Evolutionary conservation across 768 basidiomycete species (phyloP), one percentile per base, ranked within the genome.

Genomic region (Macrolepiota fuliginosa): DNA sequence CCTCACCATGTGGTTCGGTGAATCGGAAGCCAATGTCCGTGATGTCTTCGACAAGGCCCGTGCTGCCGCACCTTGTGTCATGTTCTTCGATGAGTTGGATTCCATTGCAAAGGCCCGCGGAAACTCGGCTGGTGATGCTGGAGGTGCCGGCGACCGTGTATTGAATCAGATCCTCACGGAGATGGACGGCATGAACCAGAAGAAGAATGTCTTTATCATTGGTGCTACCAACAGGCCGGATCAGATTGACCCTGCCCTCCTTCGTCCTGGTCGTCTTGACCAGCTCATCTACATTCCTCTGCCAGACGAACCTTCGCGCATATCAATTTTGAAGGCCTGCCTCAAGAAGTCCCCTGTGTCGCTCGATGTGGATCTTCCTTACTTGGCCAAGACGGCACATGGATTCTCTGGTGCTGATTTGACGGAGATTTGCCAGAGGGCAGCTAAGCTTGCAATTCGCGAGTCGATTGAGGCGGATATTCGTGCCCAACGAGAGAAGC

Each of bases 1-100:
- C 46, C 87, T 98, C 46, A 99, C 96, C 5, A 98, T 98, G 96
- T 99, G 97, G 95, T 98, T 99, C 77, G 97, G 97, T 87, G 97
- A 99, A 83, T 98, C 96, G 5, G 97, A 99, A 80, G 97, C 96
- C 66, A 99, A 99, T 70, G 97, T 99, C 64, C 94, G 97, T 68
- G 96, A 98, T 68, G 94, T 98, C 65, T 99, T 99, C 76, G 97
- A 99, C 85, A 98, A 98, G 79, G 97, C 97, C 32, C 93, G 97
- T 67, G 97, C 97, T 17, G 97, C 97, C 7, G 96, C 97, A 27
- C 97, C 97, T 58, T 98, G 97, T 73, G 97, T 99, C 68, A 97
- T 99, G 94, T 99, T 99, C 92, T 99, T 99, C 78, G 97, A 99
- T 70, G 97, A 99, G 76, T 82, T 99, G 74, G 97, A 99, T 75